A percentile compares a stretch with the other conserved stretches of the same genome.
These are phyloP conservation scores for Hydnomerulius pinastri DNA, from an alignment of 768 basidiomycete species.

Conservation along the genomic window DNA sequence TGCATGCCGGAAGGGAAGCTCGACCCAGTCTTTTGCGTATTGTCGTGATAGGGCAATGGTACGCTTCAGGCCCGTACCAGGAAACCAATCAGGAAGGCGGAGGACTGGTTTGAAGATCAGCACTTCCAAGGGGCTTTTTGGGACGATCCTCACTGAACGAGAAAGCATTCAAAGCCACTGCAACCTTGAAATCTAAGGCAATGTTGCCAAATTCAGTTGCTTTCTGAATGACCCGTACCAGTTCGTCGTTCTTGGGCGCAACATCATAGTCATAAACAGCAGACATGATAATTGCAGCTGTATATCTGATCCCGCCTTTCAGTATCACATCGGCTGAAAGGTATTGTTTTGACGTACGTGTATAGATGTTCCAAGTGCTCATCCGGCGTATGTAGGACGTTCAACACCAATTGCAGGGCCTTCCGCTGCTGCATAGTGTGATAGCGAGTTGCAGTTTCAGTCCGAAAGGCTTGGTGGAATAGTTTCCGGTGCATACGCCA, in stretches of 20 bases:
- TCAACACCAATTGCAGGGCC: background rate
- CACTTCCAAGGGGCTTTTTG: background rate
- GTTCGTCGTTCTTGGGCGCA: background rate
- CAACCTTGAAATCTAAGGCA: background rate
- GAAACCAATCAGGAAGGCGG: conserved; percentile 12
- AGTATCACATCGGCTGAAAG: background rate
- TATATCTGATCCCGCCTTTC: background rate
- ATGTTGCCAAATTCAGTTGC: background rate
- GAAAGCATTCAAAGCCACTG: conserved; percentile 2
- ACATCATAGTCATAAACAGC: conserved; percentile 9
- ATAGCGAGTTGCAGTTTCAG: conserved; percentile 1
- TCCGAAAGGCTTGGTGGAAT: conserved; percentile 12
- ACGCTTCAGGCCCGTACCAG: conserved; percentile 10
- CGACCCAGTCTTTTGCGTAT: conserved; percentile 3
- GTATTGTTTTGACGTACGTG: background rate
- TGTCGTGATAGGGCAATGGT: background rate
- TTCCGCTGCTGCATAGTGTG: conserved; percentile 1
- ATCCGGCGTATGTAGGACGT: background rate
- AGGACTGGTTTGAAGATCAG: conserved; percentile 1
- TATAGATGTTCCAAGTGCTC: background rate
- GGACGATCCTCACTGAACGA: conserved; percentile 2
- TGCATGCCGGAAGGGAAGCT: conserved; percentile 5
- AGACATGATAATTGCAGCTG: conserved; percentile 8
- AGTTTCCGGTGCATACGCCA: conserved; percentile 19
- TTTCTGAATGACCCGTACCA: background rate